Base-by-base conservation (phyloP, 257 asterid species). In the Solanum ahanhuiri region DNA sequence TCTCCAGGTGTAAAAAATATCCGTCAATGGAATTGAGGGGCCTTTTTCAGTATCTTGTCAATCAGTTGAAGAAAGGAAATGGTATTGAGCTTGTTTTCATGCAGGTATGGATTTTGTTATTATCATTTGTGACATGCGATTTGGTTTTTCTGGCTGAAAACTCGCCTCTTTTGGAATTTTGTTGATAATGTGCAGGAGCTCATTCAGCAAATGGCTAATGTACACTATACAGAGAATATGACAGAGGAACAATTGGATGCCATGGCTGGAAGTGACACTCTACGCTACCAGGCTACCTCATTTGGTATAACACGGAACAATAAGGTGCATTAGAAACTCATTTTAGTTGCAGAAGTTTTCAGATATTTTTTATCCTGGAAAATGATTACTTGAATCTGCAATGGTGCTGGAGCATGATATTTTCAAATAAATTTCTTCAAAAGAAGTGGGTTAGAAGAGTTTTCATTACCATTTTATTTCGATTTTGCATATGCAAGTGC, bases 1-100 rank as follows among this genome's bases (percentile, higher is more conserved):
- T 88, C 85, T 88, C 81, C 87, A 97, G 99, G 95, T 97, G 99
- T 92, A 97, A 97, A 92, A 97, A 97, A 88, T 97, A 97, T 77
- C 99, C 99, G 51, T 97, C 99, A 15, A 95, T 97, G 99, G 99
- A 97, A 90, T 97, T 97, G 87, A 90, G 98, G 90, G 99, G 99
- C 67, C 98, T 97, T 86, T 97, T 97, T 91, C 99, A 97, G 93
- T 97, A 97, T 90, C 98, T 97, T 86, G 98, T 93, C 33, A 95
- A 97, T 89, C 99, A 97, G 89, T 93, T 97, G 94, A 97, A 97
- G 93, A 95, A 92, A 89, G 99, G 99, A 84, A 90, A 88, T 90
- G 99, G 99, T 87, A 94, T 94, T 90, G 99, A 97, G 93, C 99
- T 97, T 88, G 95, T 95, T 89, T 94, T 97, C 88, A 90, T 97